These are phyloP conservation scores for Ceratobasidium papillatum DNA, from an alignment of 1,284 basidiomycete species.

Conservation along the genomic window DNA sequence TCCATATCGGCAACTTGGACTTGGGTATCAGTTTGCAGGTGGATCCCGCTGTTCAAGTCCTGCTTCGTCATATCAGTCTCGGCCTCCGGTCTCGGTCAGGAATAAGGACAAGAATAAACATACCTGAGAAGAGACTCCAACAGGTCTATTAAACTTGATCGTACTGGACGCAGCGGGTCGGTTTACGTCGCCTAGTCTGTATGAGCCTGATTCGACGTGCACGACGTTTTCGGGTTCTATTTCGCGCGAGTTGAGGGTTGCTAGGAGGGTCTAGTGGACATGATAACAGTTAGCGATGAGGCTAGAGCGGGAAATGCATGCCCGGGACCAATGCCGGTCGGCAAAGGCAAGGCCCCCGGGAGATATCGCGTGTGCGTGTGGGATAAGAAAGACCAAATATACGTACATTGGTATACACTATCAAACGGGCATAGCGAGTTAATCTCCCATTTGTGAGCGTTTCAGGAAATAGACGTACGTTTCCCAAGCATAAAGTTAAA, in stretches of 20 bases:
- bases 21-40: neutral
- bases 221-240: conserved; percentile 23
- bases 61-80: neutral
- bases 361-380: too few species aligned
- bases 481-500: conserved; percentile 53
- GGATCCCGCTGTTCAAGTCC: neutral
- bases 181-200: conserved; percentile 4
- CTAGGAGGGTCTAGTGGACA: conserved; percentile 24
- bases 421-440: neutral
- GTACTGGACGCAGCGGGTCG: neutral
- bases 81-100: neutral
- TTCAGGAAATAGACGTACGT: conserved; percentile 45
- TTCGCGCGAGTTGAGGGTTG: conserved; percentile 37
- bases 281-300: neutral
- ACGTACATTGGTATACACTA: conserved; percentile 38
- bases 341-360: too few species aligned
- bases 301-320: neutral
- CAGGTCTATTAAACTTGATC: neutral
- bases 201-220: conserved; percentile 28
- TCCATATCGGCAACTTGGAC: conserved; percentile 1
- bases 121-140: neutral
- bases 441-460: neutral
- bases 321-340: neutral
- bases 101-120: neutral
- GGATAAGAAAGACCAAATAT: too few species aligned